phyloP scores from a whole-genome alignment of 805 yeast genomes.

The Wickerhamiella hasegawae region DNA sequence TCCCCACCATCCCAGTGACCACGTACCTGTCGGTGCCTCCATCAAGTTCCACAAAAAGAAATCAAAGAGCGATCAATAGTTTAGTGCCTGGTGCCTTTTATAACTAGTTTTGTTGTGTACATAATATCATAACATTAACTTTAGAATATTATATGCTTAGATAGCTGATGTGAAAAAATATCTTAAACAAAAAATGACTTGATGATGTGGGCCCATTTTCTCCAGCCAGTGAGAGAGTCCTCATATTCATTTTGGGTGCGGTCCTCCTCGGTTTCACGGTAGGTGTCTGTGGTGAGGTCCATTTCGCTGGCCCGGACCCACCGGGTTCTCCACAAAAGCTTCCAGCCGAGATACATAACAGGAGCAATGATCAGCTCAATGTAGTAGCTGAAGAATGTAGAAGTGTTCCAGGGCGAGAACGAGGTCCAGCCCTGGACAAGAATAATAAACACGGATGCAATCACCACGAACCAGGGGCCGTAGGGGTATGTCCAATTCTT shows the following conservation, averaged over 20 bases:
- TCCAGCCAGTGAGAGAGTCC: slow-evolving; percentile 29
- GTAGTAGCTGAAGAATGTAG: slow-evolving; percentile 49
- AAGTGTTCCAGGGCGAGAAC: slow-evolving; percentile 48
- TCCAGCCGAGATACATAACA: slow-evolving; percentile 40
- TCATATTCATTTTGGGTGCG: slow-evolving; percentile 20
- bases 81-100: no score
- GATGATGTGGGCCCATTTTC: slow-evolving; percentile 22
- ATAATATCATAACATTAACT: no score
- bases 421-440: slow-evolving; percentile 50
- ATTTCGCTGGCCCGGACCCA: slow-evolving; percentile 51
- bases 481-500: slow-evolving; percentile 36
- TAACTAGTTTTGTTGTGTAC: no score
- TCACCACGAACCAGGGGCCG: slow-evolving; percentile 33
- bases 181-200: slow-evolving; percentile 7
- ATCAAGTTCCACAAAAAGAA: no score
- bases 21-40: slow-evolving; percentile 60
- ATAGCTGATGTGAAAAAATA: no score
- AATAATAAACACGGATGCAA: slow-evolving; percentile 31
- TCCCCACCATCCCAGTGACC: slow-evolving; percentile 88
- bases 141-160: no score
- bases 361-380: slow-evolving; percentile 44
- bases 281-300: slow-evolving; percentile 70
- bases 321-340: slow-evolving; percentile 43
- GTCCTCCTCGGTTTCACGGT: slow-evolving; percentile 35
- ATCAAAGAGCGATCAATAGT: no score